Percentiles rank a stretch among this genome's conserved stretches.
These are phyloP conservation scores for Chlamydomonas schloesseri DNA, from an alignment of 139 green algal genomes.

Conservation along the genomic window DNA sequence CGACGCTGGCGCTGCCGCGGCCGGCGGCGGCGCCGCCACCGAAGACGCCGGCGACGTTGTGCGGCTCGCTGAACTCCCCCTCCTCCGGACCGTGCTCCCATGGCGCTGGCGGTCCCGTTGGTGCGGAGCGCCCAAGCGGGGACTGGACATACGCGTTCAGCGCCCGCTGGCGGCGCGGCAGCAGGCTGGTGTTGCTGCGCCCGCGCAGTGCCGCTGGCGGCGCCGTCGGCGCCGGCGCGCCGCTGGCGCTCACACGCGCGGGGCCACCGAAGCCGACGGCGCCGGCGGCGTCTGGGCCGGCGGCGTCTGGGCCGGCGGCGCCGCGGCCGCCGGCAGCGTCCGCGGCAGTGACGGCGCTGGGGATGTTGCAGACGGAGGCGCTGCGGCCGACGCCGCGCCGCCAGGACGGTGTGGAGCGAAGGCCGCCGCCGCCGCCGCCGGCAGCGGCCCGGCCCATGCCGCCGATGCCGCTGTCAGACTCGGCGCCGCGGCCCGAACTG, in stretches of 20 bases:
- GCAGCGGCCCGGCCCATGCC: neutral
- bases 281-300: too few relatives aligned
- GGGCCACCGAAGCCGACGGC: neutral
- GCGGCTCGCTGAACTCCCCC: neutral
- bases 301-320: too few relatives aligned
- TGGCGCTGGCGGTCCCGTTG: neutral
- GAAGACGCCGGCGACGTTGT: too few relatives aligned
- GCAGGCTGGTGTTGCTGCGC: too few relatives aligned
- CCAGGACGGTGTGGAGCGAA: neutral
- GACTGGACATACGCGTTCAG: constrained; percentile 18
- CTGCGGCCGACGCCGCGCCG: constrained; percentile 19
- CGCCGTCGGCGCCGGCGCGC: neutral
- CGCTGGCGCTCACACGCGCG: too few relatives aligned
- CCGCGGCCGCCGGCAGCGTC: too few relatives aligned
- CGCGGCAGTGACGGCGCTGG: too few relatives aligned
- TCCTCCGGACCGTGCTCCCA: neutral
- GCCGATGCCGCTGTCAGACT: too few relatives aligned
- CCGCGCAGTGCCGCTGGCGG: neutral
- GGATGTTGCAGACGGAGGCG: neutral
- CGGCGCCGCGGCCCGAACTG: too few relatives aligned
- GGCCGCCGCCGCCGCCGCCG: neutral
- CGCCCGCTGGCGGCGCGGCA: neutral
- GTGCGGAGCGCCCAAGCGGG: neutral
- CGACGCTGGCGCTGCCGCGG: too few relatives aligned
- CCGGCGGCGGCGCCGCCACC: too few relatives aligned